These are phyloP conservation scores for Hydnum rufescens DNA, from an alignment of 768 basidiomycete species.

Conservation along the genomic window DNA sequence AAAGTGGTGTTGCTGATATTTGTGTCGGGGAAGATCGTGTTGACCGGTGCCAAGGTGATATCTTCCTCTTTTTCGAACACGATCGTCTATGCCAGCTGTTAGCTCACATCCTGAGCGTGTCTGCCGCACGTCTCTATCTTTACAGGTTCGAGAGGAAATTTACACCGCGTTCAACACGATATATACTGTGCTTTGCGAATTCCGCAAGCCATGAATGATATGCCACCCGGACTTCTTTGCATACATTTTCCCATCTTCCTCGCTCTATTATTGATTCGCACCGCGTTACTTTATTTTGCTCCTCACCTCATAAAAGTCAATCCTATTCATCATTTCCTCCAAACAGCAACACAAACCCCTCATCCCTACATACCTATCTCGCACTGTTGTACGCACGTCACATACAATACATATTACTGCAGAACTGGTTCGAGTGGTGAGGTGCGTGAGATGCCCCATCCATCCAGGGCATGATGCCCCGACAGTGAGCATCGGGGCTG, in stretches of 20 bases:
- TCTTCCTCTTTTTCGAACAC: constrained; percentile 24
- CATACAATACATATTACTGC: too few species aligned
- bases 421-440: too few species aligned
- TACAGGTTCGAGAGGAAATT: constrained; percentile 91
- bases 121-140: constrained; percentile 15
- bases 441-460: too few species aligned
- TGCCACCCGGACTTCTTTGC: background rate
- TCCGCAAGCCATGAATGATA: constrained; percentile 45
- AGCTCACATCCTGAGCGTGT: constrained; percentile 18
- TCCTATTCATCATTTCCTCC: background rate
- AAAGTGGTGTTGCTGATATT: constrained; percentile 98
- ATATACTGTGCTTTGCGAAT: constrained; percentile 92
- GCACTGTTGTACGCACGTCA: background rate
- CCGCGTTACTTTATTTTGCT: background rate
- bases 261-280: background rate
- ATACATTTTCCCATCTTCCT: background rate
- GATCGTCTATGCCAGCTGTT: constrained; percentile 20
- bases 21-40: constrained; percentile 96
- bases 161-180: constrained; percentile 99
- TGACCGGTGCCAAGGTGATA: constrained; percentile 94
- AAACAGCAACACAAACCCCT: background rate
- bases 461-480: too few species aligned
- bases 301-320: too few species aligned
- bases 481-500: too few species aligned
- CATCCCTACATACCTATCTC: background rate